Evolutionary conservation across 2,329 filamentous ascomycete genomes (phyloP).

Genomic region (Aspergillus sp.): DNA sequence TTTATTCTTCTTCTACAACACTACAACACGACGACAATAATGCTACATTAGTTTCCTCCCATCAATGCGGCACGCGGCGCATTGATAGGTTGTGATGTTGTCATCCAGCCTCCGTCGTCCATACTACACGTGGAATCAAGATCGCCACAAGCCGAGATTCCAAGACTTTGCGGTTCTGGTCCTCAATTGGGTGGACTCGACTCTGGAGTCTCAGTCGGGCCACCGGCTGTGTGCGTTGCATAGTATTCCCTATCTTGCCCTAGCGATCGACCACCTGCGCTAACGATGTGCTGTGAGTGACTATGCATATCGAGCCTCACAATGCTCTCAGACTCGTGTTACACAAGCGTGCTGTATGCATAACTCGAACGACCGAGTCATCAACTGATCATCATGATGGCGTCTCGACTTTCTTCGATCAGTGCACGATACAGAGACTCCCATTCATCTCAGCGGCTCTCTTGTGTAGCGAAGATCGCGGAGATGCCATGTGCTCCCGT

Average conservation of each 20-base stretch:
- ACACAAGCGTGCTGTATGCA: not conserved
- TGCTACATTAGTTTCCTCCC: too few relatives aligned
- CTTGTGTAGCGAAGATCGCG: not conserved
- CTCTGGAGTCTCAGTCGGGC: not conserved
- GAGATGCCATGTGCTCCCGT: not conserved
- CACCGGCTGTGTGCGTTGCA: not conserved
- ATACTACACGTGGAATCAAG: not conserved
- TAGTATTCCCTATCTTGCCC: not conserved
- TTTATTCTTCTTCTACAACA: too few relatives aligned
- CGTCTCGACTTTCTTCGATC: not conserved
- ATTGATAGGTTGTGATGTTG: not conserved
- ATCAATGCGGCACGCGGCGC: too few relatives aligned
- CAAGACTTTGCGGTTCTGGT: not conserved
- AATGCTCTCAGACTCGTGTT: not conserved
- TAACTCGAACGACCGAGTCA: not conserved
- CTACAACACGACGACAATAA: too few relatives aligned
- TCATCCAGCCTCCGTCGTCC: not conserved
- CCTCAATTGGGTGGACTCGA: too few relatives aligned
- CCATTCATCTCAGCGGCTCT: not conserved
- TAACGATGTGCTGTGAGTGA: too few relatives aligned
- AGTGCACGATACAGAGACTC: not conserved
- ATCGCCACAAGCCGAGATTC: not conserved
- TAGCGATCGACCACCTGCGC: too few relatives aligned
- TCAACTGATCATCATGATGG: not conserved
- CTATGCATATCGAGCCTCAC: not conserved